Base-by-base conservation (phyloP, 2,329 filamentous ascomycete species). In the Cladophialophora exuberans region DNA sequence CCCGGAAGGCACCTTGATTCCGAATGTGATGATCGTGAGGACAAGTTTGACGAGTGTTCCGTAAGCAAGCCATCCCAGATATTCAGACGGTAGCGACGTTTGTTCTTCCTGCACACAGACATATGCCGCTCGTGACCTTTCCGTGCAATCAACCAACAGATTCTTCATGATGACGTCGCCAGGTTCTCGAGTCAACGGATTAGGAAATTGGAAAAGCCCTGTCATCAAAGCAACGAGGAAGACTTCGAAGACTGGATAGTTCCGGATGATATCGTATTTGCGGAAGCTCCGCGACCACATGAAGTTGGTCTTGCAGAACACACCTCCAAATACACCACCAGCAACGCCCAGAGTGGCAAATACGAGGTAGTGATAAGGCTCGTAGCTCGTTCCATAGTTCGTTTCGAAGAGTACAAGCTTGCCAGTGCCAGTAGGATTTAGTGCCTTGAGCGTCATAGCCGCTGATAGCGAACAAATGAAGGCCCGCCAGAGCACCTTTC, bases 361-460 rank as follows among this genome's bases (percentile, higher is more conserved):
- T 28, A 83, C 73, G 2, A 82, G 62, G 62, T 84, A 84, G 60
- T 85, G 80, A 7, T 77, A 64, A 1, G 78, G 67, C n/a, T 75
- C 66, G 62, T 84, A 84, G n/a, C 76, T 74, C 2, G 77, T 77
- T 3, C 78, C 80, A 57, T 83, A 84, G 46, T 80, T 78, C 3
- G 82, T 84, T 62, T 85, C 80, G 63, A 84, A 85, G 4, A 84
- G 73, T 0, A 83, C 81, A 3, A 85, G 70, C 62, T 83, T 84
- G 2, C 82, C 82, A 0, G 82, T 84, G 1, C 81, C 80, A 1
- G 73, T 83, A 0, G 82, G 82, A 62, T 85, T 83, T n/a, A 85
- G 71, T 2, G 76, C 75, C 62, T 79, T 82, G 18, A 84, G 70
- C 3, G 80, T 73, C 42, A 83, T 76, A 0, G 81, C 81, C 0